These are phyloP conservation scores for Cydonia oblonga DNA, from an alignment of 331 rosid species.

Conservation along the genomic window DNA sequence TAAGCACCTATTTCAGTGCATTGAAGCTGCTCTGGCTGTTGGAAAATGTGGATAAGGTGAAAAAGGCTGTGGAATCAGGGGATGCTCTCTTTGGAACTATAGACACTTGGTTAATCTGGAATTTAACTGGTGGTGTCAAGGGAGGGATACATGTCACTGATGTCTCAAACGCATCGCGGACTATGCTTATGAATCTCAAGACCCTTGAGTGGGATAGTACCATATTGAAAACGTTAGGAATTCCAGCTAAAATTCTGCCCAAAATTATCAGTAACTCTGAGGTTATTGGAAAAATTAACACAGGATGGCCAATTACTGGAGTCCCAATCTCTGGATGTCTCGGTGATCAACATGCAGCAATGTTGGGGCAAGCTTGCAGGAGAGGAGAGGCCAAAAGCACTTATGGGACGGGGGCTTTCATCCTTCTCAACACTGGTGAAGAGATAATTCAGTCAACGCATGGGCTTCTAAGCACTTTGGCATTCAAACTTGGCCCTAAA, in stretches of 20 bases:
- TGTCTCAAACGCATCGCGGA: conserved; percentile 80
- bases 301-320: conserved; percentile 70
- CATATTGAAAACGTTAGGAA: conserved; percentile 39
- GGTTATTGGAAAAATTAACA: conserved; percentile 47
- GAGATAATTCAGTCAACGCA: conserved; percentile 43
- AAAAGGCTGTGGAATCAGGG: conserved; percentile 41
- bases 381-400: conserved; percentile 90
- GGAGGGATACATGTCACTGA: conserved; percentile 81
- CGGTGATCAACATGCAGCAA: conserved; percentile 97
- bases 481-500: conserved; percentile 70
- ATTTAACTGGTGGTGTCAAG: conserved; percentile 64
- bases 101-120: conserved; percentile 92
- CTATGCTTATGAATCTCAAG: conserved; percentile 87
- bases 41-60: conserved; percentile 62
- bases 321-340: conserved; percentile 75
- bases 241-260: conserved; percentile 57
- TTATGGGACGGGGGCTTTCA: conserved; percentile 92
- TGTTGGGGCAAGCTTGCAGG: conserved; percentile 74
- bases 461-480: conserved; percentile 73
- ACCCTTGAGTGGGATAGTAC: conserved; percentile 67
- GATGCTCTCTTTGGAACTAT: conserved; percentile 88
- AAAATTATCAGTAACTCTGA: conserved; percentile 75
- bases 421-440: conserved; percentile 72
- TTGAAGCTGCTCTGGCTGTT: conserved; percentile 70
- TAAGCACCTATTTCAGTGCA: conserved; percentile 87